Evolutionary conservation across 2,329 filamentous ascomycete species (phyloP).

Genomic region (Talaromyces sp.): DNA sequence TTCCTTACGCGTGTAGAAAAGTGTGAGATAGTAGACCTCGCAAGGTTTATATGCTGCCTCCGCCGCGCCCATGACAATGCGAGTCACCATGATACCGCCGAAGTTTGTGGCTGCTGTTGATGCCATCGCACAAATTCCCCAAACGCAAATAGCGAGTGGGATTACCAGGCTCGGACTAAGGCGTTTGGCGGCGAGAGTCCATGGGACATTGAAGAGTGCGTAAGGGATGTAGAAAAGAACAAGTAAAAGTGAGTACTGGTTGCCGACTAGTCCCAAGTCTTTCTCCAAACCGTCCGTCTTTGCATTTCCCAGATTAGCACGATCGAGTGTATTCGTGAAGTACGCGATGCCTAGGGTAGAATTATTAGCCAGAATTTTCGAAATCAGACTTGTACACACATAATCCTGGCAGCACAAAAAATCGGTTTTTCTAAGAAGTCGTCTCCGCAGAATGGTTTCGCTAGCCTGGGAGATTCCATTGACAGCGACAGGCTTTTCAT

Average conservation of each 20-base stretch:
- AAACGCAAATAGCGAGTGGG: constrained; percentile 14
- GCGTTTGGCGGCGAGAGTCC: constrained; percentile 27
- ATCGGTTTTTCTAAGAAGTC: not conserved
- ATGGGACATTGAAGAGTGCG: constrained; percentile 49
- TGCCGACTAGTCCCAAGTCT: constrained; percentile 52
- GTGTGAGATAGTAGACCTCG: constrained; percentile 53
- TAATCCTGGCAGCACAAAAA: not conserved
- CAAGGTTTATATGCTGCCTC: constrained; percentile 57
- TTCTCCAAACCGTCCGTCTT: constrained; percentile 39
- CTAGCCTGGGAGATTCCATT: not conserved
- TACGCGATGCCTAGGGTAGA: not conserved
- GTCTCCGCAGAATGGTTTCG: not conserved
- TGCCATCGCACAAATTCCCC: constrained; percentile 27
- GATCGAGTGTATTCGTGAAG: not conserved
- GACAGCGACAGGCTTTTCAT: not conserved
- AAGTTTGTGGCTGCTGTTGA: not conserved
- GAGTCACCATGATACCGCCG: not conserved
- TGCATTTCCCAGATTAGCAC: constrained; percentile 40
- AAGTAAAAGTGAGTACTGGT: constrained; percentile 35
- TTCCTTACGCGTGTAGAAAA: constrained; percentile 44
- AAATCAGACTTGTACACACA: not conserved
- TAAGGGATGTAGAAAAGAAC: constrained; percentile 52
- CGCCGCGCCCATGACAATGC: constrained; percentile 18
- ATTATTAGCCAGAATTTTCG: not conserved
- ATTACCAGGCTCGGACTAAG: not conserved